Base-by-base conservation (phyloP, 2,329 filamentous ascomycete species). In the Didymella glomerata region DNA sequence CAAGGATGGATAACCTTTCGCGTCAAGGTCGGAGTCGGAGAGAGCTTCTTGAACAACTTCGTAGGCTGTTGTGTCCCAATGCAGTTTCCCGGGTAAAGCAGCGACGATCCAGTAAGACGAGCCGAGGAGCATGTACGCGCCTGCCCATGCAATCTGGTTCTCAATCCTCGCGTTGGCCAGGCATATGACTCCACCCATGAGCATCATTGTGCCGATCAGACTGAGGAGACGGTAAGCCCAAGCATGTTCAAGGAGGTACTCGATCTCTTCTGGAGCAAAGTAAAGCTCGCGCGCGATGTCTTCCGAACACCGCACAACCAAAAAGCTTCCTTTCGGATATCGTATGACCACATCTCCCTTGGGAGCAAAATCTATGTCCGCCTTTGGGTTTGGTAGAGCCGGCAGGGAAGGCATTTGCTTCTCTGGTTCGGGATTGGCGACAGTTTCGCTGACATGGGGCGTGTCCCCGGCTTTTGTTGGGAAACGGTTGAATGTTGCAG, bases 141-240 rank as follows among this genome's bases (percentile, higher is more conserved):
- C 81, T 0, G 80, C 82, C 78, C 82, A 84, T 2, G 77, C 80
- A 32, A 82, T 77, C 61, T 84, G 82, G 0, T 79, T 71, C 41
- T 80, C 72, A 11, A 82, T 78, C 24, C 77, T 77, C 3, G 82
- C 78, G 54, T 84, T 84, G 61, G 80, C 82, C 3, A 84, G 77
- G 41, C 76, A 78, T 41, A 84, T 81, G 62, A 84, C 81, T 13
- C 82, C 82, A 36, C 81, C 75, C 82, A 84, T 84, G 48, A 84
- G 78, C 71, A 84, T 75, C 45, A 83, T 70, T 6, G 82, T 84
- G 60, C 81, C 82, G 3, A 82, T 63, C 22, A 84, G 69, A n/a
- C 81, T 81, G 13, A 84, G 72, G 9, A 82, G 68, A 24, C 82
- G 75, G 62, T 83, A 83, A 4, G 74, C 68, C 2, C 75, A 70